These are phyloP conservation scores for Tieghemiomyces parasiticus DNA, from an alignment of 192 early-diverging fungal species.

Conservation along the genomic window DNA sequence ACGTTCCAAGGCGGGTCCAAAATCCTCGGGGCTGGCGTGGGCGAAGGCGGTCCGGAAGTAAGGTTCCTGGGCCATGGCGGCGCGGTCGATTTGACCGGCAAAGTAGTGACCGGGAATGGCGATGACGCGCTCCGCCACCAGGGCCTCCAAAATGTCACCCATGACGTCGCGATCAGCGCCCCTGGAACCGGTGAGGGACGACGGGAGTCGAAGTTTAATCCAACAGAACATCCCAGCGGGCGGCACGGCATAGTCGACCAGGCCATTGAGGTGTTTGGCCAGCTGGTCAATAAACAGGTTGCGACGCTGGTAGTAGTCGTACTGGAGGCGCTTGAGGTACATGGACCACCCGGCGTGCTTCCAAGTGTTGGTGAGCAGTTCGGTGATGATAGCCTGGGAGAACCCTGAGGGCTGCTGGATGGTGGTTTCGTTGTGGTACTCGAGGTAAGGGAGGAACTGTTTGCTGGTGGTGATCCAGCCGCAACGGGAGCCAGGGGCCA, in stretches of 20 bases:
- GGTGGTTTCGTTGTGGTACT: slow-evolving; percentile 65
- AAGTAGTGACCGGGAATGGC: slow-evolving; percentile 49
- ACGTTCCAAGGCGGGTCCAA: too few relatives aligned
- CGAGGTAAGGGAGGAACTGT: slow-evolving; percentile 64
- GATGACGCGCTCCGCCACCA: slow-evolving; percentile 50
- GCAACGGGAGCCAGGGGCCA: slow-evolving; percentile 74
- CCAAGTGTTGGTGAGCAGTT: slow-evolving; percentile 59
- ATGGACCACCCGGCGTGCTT: slow-evolving; percentile 59
- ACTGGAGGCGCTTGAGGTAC: slow-evolving; percentile 52
- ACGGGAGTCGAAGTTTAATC: slow-evolving; percentile 39
- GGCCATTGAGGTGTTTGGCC: slow-evolving; percentile 41
- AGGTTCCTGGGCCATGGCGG: neutral
- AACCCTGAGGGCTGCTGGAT: slow-evolving; percentile 74
- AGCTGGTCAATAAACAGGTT: slow-evolving; percentile 49
- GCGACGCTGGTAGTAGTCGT: slow-evolving; percentile 57
- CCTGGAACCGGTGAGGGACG: slow-evolving; percentile 8
- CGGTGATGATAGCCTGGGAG: slow-evolving; percentile 57
- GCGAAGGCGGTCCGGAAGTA: neutral
- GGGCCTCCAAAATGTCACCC: slow-evolving; percentile 40
- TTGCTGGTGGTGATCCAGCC: slow-evolving; percentile 59
- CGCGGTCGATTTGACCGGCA: slow-evolving; percentile 9
- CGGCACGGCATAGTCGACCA: slow-evolving; percentile 41
- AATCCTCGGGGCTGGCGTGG: too few relatives aligned
- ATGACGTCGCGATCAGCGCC: slow-evolving; percentile 32
- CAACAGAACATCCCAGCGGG: slow-evolving; percentile 87